These are phyloP conservation scores for Aspergillus persii DNA, from an alignment of 2,329 filamentous ascomycete genomes.

Conservation along the genomic window DNA sequence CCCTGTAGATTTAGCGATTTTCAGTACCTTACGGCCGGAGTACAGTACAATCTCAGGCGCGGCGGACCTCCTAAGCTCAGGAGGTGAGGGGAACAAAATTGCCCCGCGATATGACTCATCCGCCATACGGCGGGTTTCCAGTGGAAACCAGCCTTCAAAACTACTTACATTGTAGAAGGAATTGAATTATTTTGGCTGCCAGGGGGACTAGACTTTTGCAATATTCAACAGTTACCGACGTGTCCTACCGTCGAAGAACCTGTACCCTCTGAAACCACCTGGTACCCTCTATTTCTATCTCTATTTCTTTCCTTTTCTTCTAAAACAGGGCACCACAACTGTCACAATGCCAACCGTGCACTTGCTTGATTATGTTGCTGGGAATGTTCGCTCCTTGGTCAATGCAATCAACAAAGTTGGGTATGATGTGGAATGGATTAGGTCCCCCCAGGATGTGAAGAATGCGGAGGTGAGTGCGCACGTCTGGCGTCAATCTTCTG, in stretches of 20 bases:
- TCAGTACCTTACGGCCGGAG: neutral
- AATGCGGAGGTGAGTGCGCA: slow-evolving; percentile 69
- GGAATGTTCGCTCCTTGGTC: slow-evolving; percentile 91
- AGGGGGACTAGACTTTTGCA: neutral
- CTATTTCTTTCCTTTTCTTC: neutral
- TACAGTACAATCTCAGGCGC: neutral
- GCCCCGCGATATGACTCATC: neutral
- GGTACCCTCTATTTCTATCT: neutral
- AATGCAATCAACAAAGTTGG: slow-evolving; percentile 97
- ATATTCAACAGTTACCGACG: neutral
- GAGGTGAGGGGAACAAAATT: neutral
- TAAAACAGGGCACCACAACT: neutral
- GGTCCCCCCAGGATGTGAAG: slow-evolving; percentile 75
- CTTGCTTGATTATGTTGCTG: slow-evolving; percentile 81
- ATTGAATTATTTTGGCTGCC: too few relatives aligned
- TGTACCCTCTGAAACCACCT: neutral
- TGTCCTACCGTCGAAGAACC: neutral
- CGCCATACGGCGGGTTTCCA: neutral
- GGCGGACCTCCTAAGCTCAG: too few relatives aligned
- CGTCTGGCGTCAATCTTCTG: neutral
- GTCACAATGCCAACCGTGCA: slow-evolving; percentile 48
- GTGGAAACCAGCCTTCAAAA: too few relatives aligned
- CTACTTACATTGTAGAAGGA: too few relatives aligned
- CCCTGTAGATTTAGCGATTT: too few relatives aligned
- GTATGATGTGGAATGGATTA: slow-evolving; percentile 90